A percentile compares a stretch with the other conserved stretches of the same genome.
Conservation (phyloP, 768 basidiomycete genomes). For the Lentinula sp. region DNA sequence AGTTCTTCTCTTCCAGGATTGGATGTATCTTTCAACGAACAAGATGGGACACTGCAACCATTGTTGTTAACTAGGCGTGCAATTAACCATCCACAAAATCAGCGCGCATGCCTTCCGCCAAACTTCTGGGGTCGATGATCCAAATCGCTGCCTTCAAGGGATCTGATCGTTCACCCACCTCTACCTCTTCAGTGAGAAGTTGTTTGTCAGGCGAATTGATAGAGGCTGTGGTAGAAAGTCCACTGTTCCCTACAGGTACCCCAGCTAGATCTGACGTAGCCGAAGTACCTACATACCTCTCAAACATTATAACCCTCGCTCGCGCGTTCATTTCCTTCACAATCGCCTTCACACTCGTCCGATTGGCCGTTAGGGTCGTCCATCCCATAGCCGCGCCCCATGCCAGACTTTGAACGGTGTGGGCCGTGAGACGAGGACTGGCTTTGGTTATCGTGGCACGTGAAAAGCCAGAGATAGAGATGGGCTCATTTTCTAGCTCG, state of each 20-base stretch:
- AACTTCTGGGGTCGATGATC: slow-evolving; percentile 75
- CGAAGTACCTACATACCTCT: neutral
- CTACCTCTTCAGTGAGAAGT: slow-evolving; percentile 9
- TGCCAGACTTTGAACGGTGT: slow-evolving; percentile 71
- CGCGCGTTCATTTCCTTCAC: slow-evolving; percentile 53
- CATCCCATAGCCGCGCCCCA: slow-evolving; percentile 63
- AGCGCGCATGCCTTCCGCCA: slow-evolving; percentile 55
- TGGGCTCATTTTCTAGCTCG: neutral
- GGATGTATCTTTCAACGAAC: no score
- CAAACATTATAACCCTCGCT: slow-evolving; percentile 22
- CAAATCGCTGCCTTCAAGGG: slow-evolving; percentile 45
- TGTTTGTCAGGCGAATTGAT: neutral
- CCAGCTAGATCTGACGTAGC: neutral
- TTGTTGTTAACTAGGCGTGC: no score
- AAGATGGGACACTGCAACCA: no score
- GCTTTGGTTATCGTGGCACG: slow-evolving; percentile 47
- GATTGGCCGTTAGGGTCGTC: slow-evolving; percentile 89
- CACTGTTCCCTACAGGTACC: slow-evolving; percentile 12
- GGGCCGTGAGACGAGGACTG: slow-evolving; percentile 60
- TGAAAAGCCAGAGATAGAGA: slow-evolving; percentile 25
- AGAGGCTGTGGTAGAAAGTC: no score
- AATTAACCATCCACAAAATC: slow-evolving; percentile 13
- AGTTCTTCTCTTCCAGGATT: no score
- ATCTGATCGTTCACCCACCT: neutral
- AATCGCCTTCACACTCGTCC: slow-evolving; percentile 70